Base-by-base conservation (phyloP, 192 early-diverging fungal species). In the Gaertneriomyces semiglobifer region DNA sequence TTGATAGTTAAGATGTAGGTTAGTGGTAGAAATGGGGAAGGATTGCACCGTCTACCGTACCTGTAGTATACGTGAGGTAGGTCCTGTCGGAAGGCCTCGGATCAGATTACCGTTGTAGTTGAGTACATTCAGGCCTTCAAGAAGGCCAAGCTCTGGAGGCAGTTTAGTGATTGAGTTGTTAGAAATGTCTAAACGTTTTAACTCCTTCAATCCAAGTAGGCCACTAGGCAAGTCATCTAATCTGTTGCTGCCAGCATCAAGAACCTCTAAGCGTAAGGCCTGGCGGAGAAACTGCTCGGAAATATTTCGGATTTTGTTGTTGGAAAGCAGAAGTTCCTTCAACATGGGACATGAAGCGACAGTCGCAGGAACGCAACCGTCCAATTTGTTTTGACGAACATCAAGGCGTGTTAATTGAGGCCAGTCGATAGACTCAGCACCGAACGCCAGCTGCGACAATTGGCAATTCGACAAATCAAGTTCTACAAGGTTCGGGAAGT, bases 221-320 rank as follows among this genome's bases (percentile, higher is more conserved):
- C 69, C 67, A 10, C 47, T 11, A 6, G 77, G 77, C 7, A 82
- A 42, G 5, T 20, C 45, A 3, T 25, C 65, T 11, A 82, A 46
- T 5, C 33, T 63, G 57, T 82, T 82, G 65, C 79, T 73, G n/a
- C 76, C 47, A 33, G 79, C 39, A 56, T 82, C 80, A 14, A 82
- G 54, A 7, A 65, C 77, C 59, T 77, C 74, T 14, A 82, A 54
- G 14, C 44, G 40, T 40, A 58, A 7, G 4, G 44, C 40, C 40
- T 42, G 25, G 44, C 42, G 60, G 19, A 78, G 42, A 7, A 71
- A 19, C 9, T 67, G 70, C 33, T 14, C 19, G 2, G 64, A 20
- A 5, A 70, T 18, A 5, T 48, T 19, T 14, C 16, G 38, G 10
- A 77, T 62, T 6, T 56, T 20, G 54, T 73, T 77, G 62, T 52